Evolutionary conservation across 495 filamentous ascomycete species (phyloP), one percentile per base, ranked within the genome.

Genomic region (Hypoxylon fragiforme): DNA sequence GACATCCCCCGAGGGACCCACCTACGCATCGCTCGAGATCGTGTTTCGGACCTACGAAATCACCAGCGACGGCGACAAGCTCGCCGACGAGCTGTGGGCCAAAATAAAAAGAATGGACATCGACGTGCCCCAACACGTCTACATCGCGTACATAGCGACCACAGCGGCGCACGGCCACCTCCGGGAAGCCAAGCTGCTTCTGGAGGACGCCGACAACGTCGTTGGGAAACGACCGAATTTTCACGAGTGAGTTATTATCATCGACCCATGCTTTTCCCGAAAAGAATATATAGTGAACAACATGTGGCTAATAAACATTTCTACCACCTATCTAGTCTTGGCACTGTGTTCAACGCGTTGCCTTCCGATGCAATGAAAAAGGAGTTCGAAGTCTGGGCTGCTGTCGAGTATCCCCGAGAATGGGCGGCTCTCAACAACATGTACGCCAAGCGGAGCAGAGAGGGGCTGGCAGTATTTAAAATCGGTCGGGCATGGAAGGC

Each of bases 1-100:
- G 5, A 77, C 80, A 45, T 88, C 85, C 0, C 74, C 79, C 11
- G 91, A 97, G 67, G 94, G 94, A 0, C 94, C 94, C 1, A 86
- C 84, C 7, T 88, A 90, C 53, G 80, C 78, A 19, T 90, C 85
- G 43, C 79, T 98, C 41, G 80, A 81, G 7, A 86, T 91, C 21
- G 86, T 88, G 15, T 87, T 97, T 50, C 82, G 87, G 44, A 78
- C 82, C 2, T 96, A 89, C 69, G 84, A 91, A 68, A 71, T 71
- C 20, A 73, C 77, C 53, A 71, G 78, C 11, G 83, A 79, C 39
- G 89, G 87, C 11, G 81, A 83, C 21, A 60, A 70, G 32, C 76
- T 81, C 46, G 92, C 91, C 1, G 77, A 80, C 16, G 79, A 86
- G 40, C 82, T 96, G 48, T 91, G 92, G 88, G 63, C 69, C 2